These are phyloP conservation scores for Cytospora leucostoma DNA, from an alignment of 2,329 filamentous ascomycete genomes.

Conservation along the genomic window DNA sequence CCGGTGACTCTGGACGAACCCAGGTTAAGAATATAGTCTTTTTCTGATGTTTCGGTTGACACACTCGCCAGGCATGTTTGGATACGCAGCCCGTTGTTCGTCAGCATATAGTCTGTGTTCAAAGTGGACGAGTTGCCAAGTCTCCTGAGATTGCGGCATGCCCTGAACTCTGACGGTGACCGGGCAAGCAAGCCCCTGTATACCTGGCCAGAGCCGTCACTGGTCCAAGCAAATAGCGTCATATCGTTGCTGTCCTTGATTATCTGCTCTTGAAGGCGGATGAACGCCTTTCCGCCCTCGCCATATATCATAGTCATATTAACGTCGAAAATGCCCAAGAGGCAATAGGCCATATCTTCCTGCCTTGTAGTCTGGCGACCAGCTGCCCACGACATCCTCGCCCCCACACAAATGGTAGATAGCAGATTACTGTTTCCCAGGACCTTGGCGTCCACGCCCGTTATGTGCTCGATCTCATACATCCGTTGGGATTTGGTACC, in stretches of 20 bases:
- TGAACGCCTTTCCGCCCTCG: conserved; percentile 33
- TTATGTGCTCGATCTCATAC: conserved; percentile 16
- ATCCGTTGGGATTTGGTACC: conserved; percentile 15
- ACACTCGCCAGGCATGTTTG: background rate
- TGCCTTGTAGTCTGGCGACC: conserved; percentile 29
- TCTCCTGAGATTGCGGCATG: background rate
- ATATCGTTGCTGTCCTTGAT: conserved; percentile 27
- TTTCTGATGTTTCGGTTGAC: background rate
- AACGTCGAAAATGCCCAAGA: conserved; percentile 32
- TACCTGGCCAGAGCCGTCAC: background rate
- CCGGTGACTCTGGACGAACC: background rate
- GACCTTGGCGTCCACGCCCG: conserved; percentile 19
- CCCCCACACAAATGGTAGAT: conserved; percentile 26
- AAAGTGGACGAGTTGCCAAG: background rate
- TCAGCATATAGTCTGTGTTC: background rate
- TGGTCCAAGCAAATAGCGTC: conserved; percentile 27
- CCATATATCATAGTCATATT: conserved; percentile 36
- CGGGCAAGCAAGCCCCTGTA: background rate
- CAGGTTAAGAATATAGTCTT: background rate
- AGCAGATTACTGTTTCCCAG: conserved; percentile 14
- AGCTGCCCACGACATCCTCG: conserved; percentile 35
- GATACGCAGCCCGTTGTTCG: background rate
- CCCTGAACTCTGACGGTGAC: background rate
- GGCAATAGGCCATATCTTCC: conserved; percentile 33
- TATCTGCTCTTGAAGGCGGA: conserved; percentile 34